A percentile compares a stretch with the other conserved stretches of the same genome.
Evolutionary conservation across 345 rosid species (phyloP).

Genomic region (Populus ilicifolia): DNA sequence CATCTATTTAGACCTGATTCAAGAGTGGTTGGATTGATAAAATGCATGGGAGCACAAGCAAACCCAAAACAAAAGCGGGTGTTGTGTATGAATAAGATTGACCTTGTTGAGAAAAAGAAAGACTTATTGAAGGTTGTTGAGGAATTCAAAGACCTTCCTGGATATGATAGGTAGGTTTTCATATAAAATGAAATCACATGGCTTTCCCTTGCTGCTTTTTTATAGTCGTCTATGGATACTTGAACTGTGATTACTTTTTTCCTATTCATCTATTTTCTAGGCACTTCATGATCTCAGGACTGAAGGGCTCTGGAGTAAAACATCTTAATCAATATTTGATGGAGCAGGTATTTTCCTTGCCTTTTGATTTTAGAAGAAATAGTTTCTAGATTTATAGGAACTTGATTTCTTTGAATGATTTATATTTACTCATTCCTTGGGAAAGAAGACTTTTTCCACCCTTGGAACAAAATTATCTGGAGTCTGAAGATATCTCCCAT

Average conservation of each 20-base stretch:
- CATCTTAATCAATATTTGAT: constrained; percentile 60
- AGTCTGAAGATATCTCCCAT: not conserved
- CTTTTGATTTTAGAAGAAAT: not conserved
- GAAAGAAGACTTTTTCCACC: not conserved
- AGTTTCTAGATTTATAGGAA: not conserved
- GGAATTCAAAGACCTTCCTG: constrained; percentile 77
- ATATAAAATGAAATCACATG: not conserved
- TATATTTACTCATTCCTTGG: not conserved
- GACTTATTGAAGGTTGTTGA: constrained; percentile 66
- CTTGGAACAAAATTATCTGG: not conserved
- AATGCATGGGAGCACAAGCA: constrained; percentile 59
- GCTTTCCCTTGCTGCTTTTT: constrained; percentile 1
- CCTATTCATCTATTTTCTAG: constrained; percentile 35
- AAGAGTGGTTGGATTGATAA: constrained; percentile 70
- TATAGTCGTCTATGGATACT: not conserved
- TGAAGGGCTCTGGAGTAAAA: constrained; percentile 82
- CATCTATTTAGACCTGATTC: constrained; percentile 59
- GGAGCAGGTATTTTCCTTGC: constrained; percentile 50
- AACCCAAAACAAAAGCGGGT: constrained; percentile 68
- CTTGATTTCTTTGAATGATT: not conserved
- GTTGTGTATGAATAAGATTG: constrained; percentile 90
- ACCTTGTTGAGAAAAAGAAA: constrained; percentile 74
- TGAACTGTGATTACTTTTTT: constrained; percentile 5
- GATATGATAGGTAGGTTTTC: constrained; percentile 62
- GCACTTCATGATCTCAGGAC: constrained; percentile 78